phyloP scores from a whole-genome alignment of 768 basidiomycete genomes.

The Rhodosporidiobolus odoratus region DNA sequence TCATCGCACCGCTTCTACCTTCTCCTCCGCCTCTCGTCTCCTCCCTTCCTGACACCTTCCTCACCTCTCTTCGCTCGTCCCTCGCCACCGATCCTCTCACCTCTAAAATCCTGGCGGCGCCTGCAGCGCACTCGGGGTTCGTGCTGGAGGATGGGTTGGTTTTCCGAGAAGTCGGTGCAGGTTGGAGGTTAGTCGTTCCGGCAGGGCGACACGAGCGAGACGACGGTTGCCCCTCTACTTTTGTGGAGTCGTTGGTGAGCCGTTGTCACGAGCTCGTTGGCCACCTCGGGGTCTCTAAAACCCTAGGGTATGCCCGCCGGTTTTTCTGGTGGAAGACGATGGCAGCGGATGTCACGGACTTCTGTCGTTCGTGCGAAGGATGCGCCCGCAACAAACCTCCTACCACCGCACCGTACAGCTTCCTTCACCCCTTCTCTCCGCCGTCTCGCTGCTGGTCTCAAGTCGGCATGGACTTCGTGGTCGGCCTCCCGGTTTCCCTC shows the following conservation, averaged over 20 bases:
- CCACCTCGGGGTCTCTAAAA: constrained; percentile 2
- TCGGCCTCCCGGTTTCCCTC: background rate
- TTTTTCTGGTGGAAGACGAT: constrained; percentile 14
- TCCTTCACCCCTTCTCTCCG: background rate
- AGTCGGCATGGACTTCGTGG: constrained; percentile 9
- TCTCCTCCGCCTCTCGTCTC: no score
- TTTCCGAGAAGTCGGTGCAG: no score
- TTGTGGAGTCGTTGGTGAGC: background rate
- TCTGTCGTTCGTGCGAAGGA: background rate
- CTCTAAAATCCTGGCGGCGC: no score
- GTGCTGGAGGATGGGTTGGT: no score
- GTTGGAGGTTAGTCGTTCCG: no score
- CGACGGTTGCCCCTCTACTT: no score
- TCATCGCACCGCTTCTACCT: background rate
- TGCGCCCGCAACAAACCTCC: constrained; percentile 9
- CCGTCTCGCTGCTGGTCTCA: background rate
- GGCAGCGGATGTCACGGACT: background rate
- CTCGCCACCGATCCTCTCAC: no score
- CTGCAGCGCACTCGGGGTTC: no score
- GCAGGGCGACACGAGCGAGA: no score
- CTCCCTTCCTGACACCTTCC: no score
- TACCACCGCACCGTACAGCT: background rate
- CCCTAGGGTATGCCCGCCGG: background rate
- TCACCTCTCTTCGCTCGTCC: no score
- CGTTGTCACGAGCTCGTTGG: background rate